These are phyloP conservation scores for Blastobotrys capitulatus DNA, from an alignment of 1,139 yeast species.

Conservation along the genomic window DNA sequence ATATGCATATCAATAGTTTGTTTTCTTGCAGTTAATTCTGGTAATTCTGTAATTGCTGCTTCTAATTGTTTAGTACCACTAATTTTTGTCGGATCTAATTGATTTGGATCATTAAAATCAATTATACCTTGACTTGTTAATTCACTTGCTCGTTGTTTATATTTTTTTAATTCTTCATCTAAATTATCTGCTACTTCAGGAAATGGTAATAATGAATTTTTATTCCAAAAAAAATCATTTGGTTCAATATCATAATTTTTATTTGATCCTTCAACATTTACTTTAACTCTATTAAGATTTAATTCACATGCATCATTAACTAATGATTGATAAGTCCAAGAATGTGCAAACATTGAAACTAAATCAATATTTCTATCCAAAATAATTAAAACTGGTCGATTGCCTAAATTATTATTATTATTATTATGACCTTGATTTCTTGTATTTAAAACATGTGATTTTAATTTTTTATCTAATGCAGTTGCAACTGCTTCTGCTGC, in stretches of 20 bases:
- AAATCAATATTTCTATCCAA: conserved; percentile 87
- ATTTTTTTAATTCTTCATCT: conserved; percentile 71
- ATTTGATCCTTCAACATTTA: conserved; percentile 41
- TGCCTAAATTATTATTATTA: conserved; percentile 30
- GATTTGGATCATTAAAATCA: conserved; percentile 54
- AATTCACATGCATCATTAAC: conserved; percentile 86
- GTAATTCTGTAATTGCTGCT: conserved; percentile 86
- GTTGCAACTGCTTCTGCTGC: conserved; percentile 94
- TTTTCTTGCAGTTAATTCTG: conserved; percentile 86
- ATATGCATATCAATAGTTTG: conserved; percentile 91
- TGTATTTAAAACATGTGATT: conserved; percentile 82
- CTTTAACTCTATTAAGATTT: conserved; percentile 70
- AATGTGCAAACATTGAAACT: conserved; percentile 90
- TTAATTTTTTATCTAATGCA: conserved; percentile 70
- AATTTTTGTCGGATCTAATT: conserved; percentile 43
- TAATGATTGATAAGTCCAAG: conserved; percentile 97
- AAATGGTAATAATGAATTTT: conserved; percentile 82
- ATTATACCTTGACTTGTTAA: conserved; percentile 76
- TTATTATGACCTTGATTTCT: conserved; percentile 17
- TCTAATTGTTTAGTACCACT: conserved; percentile 58
- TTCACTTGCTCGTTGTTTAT: conserved; percentile 83
- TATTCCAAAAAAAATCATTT: conserved; percentile 84
- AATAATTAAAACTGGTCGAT: conserved; percentile 71
- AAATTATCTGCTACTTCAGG: conserved; percentile 98
- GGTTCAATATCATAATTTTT: conserved; percentile 85